phyloP scores from a whole-genome alignment of 371 early-diverging fungal genomes.

The Cokeromyces recurvatus region DNA sequence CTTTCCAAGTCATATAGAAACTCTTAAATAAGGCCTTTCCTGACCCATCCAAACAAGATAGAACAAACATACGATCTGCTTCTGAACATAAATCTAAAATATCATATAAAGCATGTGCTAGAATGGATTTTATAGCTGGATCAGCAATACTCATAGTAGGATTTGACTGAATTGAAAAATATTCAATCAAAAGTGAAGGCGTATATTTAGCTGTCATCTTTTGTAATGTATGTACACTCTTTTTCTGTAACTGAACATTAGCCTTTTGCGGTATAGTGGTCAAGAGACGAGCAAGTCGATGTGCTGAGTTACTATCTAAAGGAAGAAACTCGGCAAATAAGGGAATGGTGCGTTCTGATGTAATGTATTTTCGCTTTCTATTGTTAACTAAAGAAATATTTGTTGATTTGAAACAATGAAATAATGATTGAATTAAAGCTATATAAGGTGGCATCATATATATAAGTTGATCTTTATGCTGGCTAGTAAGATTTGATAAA shows the following conservation, averaged over 20 bases:
- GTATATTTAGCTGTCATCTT: conserved; percentile 65
- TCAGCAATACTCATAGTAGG: conserved; percentile 47
- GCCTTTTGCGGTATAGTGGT: conserved; percentile 33
- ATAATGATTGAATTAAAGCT: conserved; percentile 41
- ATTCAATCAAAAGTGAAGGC: conserved; percentile 61
- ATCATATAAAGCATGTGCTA: conserved; percentile 62
- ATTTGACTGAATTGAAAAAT: conserved; percentile 61
- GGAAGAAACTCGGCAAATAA: conserved; percentile 34
- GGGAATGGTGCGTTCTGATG: conserved; percentile 7
- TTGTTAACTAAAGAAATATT: conserved; percentile 39
- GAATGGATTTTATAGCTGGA: conserved; percentile 44
- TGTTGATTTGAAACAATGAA: conserved; percentile 58
- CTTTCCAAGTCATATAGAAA: conserved; percentile 53
- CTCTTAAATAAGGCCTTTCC: conserved; percentile 55
- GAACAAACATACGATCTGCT: conserved; percentile 61
- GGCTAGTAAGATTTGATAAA: conserved; percentile 36
- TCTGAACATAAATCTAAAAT: conserved; percentile 68
- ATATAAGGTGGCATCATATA: conserved; percentile 45
- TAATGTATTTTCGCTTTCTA: conserved; percentile 10
- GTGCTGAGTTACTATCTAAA: conserved; percentile 44
- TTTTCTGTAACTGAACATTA: conserved; percentile 6
- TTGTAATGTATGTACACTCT: conserved; percentile 16
- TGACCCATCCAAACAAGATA: conserved; percentile 56
- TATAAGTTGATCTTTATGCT: conserved; percentile 44
- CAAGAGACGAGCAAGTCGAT: conserved; percentile 52